Conservation (phyloP, 495 filamentous ascomycete genomes). For the Jackrogersella minutella region DNA sequence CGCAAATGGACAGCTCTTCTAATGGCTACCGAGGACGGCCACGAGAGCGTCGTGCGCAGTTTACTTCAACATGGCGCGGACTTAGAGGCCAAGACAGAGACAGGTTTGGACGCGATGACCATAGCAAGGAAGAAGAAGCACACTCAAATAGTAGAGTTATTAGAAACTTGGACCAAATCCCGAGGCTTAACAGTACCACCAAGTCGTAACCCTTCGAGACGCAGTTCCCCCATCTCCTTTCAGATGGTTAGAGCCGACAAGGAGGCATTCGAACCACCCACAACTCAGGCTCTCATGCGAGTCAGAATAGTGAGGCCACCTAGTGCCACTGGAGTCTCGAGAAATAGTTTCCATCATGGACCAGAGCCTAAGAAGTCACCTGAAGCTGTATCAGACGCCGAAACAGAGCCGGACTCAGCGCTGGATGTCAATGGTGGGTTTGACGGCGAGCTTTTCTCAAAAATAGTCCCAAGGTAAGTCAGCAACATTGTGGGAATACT, state of each 20-base stretch:
- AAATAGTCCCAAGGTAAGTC: background rate
- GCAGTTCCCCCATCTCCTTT: background rate
- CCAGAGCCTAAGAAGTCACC: background rate
- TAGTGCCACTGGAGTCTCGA: too few relatives aligned
- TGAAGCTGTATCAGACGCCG: background rate
- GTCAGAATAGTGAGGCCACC: background rate
- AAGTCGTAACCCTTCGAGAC: background rate
- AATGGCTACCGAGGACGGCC: background rate
- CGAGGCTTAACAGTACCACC: background rate
- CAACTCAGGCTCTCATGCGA: background rate
- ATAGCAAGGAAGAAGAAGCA: background rate
- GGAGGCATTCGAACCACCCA: background rate
- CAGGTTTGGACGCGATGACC: background rate
- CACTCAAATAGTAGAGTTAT: background rate
- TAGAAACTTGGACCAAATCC: background rate
- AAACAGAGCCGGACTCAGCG: background rate
- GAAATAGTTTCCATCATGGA: background rate
- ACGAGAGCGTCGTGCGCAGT: background rate
- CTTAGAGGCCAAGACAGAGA: background rate
- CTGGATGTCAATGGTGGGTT: slow-evolving; percentile 2
- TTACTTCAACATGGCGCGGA: background rate
- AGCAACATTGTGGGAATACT: background rate
- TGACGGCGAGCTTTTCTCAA: slow-evolving; percentile 3
- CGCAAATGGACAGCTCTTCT: background rate
- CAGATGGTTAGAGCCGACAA: background rate